These are phyloP conservation scores for Neopestalotiopsis rosae DNA, from an alignment of 2,329 filamentous ascomycete species.

Conservation along the genomic window DNA sequence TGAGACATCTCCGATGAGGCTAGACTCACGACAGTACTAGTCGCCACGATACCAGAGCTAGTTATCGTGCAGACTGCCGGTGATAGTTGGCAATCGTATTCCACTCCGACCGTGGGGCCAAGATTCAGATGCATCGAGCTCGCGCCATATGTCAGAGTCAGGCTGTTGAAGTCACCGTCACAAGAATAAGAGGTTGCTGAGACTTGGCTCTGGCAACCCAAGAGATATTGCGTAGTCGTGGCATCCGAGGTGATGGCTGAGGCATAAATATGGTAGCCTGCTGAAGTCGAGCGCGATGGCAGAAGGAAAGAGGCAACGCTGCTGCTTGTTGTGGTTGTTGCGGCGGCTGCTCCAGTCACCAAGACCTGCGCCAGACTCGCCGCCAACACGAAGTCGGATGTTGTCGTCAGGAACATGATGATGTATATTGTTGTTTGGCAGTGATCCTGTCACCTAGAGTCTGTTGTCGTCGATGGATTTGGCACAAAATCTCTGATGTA, in stretches of 20 bases:
- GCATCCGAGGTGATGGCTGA: constrained; percentile 5
- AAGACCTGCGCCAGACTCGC: not conserved
- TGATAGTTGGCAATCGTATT: constrained; percentile 15
- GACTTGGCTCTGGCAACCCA: constrained; percentile 8
- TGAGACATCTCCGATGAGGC: constrained; percentile 15
- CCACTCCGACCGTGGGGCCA: not conserved
- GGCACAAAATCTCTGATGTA: not conserved
- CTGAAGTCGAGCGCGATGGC: constrained; percentile 12
- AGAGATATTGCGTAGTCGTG: constrained; percentile 7
- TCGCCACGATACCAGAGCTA: constrained; percentile 18
- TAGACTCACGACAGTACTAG: constrained; percentile 8
- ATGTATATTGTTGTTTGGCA: not conserved
- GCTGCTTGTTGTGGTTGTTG: constrained; percentile 6
- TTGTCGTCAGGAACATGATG: not conserved
- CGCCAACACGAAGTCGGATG: not conserved
- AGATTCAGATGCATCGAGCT: constrained; percentile 14
- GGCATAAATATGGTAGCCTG: constrained; percentile 14
- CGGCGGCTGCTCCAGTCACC: not conserved
- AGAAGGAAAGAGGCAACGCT: constrained; percentile 1
- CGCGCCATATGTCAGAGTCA: constrained; percentile 10
- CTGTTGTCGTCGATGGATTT: not conserved
- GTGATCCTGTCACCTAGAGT: not conserved
- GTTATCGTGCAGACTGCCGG: constrained; percentile 11
- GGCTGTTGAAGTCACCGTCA: constrained; percentile 11
- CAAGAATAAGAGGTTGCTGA: not conserved